These are phyloP conservation scores for Antitrichia curtipendula DNA, from an alignment of 225 moss, liverwort and hornwort species.

Conservation along the genomic window DNA sequence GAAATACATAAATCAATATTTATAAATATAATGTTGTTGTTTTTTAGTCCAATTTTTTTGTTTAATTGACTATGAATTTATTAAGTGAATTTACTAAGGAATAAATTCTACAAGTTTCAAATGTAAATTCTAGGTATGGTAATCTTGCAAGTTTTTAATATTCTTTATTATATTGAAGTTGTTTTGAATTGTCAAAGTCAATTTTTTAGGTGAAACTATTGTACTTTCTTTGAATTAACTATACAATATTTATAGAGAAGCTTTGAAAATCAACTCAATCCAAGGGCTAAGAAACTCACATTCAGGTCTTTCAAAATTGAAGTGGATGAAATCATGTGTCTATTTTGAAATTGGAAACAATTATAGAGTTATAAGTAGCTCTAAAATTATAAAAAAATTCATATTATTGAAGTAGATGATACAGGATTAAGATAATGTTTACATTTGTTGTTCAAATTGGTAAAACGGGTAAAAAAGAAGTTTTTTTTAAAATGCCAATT, in stretches of 20 bases:
- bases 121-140: not conserved
- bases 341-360: not conserved
- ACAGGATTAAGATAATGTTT: not conserved
- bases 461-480: not conserved
- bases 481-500: not conserved
- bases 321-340: not conserved
- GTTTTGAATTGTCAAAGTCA: not conserved
- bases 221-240: not conserved
- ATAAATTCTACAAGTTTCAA: not conserved
- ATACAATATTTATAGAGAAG: not conserved
- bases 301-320: not conserved
- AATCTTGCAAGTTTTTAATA: not conserved
- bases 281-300: not conserved
- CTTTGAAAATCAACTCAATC: not conserved
- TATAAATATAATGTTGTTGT: no score
- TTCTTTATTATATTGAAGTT: not conserved
- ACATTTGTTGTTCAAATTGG: not conserved
- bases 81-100: not conserved
- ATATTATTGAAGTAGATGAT: not conserved
- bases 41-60: no score
- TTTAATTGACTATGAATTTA: not conserved
- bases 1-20: no score
- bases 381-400: no score
- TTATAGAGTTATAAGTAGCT: not conserved
- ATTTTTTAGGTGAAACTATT: not conserved